Percentiles rank a stretch among this genome's conserved stretches.
phyloP scores from a whole-genome alignment of 768 basidiomycete genomes.

The Tylopilus vinaceipallidus region DNA sequence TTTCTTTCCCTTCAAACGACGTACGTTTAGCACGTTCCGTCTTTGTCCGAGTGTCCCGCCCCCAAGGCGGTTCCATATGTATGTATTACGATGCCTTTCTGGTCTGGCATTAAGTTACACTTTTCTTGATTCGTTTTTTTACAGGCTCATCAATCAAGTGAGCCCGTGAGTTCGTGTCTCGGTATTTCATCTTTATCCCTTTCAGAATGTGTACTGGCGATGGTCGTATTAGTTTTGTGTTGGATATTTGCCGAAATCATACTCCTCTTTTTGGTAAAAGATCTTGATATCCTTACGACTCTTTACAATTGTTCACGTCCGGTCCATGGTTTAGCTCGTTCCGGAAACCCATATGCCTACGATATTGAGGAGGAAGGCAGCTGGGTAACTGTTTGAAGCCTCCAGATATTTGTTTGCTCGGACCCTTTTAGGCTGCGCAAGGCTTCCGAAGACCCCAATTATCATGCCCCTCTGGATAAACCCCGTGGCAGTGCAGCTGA shows the following conservation, averaged over 20 bases:
- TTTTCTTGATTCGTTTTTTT: background rate
- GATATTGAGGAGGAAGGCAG: constrained; percentile 59
- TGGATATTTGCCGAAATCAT: constrained; percentile 61
- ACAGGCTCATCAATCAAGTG: constrained; percentile 70
- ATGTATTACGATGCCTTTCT: constrained; percentile 17
- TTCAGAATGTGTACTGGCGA: constrained; percentile 58
- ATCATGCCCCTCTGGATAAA: constrained; percentile 61
- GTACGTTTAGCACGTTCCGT: too few species aligned
- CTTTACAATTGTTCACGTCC: background rate
- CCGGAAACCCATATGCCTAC: constrained; percentile 73
- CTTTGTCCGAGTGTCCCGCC: too few species aligned
- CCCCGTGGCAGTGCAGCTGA: constrained; percentile 40
- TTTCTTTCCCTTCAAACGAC: too few species aligned
- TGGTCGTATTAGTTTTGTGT: constrained; percentile 79
- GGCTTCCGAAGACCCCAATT: constrained; percentile 49
- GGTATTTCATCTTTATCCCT: background rate
- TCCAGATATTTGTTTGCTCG: background rate
- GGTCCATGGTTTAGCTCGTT: constrained; percentile 43
- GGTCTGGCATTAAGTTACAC: background rate
- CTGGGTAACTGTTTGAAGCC: constrained; percentile 33
- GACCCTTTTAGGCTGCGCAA: constrained; percentile 42
- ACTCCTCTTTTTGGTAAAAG: constrained; percentile 52
- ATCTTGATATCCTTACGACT: background rate
- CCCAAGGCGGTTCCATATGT: too few species aligned
- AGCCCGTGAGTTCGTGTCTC: constrained; percentile 3